phyloP scores from a whole-genome alignment of 768 basidiomycete genomes.

The Lactarius psammicola region DNA sequence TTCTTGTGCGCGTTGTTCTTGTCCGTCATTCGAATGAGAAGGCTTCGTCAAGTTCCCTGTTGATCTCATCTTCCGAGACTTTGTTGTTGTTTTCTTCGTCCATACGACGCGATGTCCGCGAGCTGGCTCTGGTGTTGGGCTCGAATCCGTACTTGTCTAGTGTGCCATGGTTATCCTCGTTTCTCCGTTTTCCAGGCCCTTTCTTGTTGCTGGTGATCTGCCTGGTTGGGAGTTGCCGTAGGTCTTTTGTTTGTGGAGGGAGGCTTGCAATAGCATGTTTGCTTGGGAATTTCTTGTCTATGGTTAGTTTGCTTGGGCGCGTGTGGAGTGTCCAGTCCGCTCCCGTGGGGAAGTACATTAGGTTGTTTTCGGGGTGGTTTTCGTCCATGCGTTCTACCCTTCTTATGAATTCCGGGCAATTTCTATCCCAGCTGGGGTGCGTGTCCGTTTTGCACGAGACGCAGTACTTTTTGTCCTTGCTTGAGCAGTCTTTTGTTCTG shows the following conservation, averaged over 20 bases:
- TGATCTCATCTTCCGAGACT: no score
- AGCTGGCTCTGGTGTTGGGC: no score
- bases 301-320: background rate
- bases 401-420: conserved; percentile 1
- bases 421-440: conserved; percentile 19
- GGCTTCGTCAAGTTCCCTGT: background rate
- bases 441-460: background rate
- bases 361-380: conserved; percentile 21
- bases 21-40: background rate
- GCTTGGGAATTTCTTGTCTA: no score
- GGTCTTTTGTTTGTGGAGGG: background rate
- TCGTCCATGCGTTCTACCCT: conserved; percentile 2
- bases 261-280: no score
- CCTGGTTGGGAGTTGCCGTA: no score
- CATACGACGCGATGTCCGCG: no score
- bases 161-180: no score
- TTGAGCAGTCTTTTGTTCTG: conserved; percentile 23
- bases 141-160: no score
- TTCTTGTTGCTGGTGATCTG: no score
- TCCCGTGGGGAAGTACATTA: conserved; percentile 29
- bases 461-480: background rate
- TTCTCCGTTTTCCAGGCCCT: no score
- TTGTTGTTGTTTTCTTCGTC: no score
- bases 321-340: conserved; percentile 26
- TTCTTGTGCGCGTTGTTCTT: background rate